A percentile compares a stretch with the other conserved stretches of the same genome.
These are phyloP conservation scores for Microsporum audouinii DNA, from an alignment of 2,329 filamentous ascomycete genomes.

Conservation along the genomic window DNA sequence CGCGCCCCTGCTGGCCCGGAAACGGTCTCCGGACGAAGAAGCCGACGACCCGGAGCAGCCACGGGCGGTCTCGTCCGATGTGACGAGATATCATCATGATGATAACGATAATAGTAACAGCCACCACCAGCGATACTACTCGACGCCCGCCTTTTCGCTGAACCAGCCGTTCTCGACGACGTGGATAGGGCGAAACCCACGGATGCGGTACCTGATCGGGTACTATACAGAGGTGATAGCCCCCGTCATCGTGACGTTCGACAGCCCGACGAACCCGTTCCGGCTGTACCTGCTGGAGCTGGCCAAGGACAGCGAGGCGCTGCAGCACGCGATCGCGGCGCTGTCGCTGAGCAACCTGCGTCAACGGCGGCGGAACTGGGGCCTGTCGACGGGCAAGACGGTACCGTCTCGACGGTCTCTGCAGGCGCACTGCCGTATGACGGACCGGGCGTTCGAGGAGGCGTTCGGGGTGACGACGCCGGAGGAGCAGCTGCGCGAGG, in stretches of 20 bases:
- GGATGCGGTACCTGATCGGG: constrained; percentile 80
- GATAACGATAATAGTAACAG: neutral
- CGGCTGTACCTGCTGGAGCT: constrained; percentile 69
- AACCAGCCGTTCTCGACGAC: neutral
- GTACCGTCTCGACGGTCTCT: constrained; percentile 40
- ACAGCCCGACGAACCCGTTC: constrained; percentile 76
- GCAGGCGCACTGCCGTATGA: constrained; percentile 35
- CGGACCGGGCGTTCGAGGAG: constrained; percentile 27
- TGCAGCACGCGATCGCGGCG: constrained; percentile 89
- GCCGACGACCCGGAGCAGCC: neutral
- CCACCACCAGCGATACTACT: neutral
- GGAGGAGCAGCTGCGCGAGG: constrained; percentile 58
- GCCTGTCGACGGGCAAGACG: constrained; percentile 43
- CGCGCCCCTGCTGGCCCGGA: neutral
- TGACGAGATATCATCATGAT: neutral
- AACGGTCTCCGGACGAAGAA: neutral
- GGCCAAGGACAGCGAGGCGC: constrained; percentile 62
- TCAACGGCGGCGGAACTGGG: constrained; percentile 55
- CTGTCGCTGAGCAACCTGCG: constrained; percentile 79
- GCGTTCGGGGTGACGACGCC: constrained; percentile 33
- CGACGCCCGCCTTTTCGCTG: neutral
- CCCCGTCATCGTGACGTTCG: constrained; percentile 81
- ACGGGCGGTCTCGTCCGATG: neutral
- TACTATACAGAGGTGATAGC: constrained; percentile 92
- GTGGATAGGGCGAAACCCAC: constrained; percentile 54